Percentiles rank a stretch among this genome's conserved stretches.
These are phyloP conservation scores for Uncinocarpus reesii DNA, from an alignment of 2,329 filamentous ascomycete genomes.

Conservation along the genomic window DNA sequence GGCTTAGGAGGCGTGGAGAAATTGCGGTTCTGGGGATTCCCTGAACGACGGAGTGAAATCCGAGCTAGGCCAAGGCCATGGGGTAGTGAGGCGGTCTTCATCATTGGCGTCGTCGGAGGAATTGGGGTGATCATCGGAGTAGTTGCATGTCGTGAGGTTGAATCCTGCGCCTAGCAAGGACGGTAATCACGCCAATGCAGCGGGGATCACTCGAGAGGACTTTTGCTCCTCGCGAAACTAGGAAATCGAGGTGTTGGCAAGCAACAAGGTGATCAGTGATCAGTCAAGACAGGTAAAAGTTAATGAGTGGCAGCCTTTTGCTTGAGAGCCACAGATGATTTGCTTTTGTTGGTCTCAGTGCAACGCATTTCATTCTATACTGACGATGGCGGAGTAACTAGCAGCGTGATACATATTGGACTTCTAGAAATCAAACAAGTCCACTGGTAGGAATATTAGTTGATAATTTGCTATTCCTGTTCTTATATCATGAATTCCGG, in stretches of 20 bases:
- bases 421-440: too few species aligned
- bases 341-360: not conserved
- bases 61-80: not conserved
- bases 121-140: not conserved
- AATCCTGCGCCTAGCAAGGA: too few species aligned
- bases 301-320: too few species aligned
- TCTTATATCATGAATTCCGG: too few species aligned
- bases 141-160: not conserved
- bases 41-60: not conserved
- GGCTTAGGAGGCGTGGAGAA: conserved; percentile 4
- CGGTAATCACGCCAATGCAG: not conserved
- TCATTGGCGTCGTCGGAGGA: not conserved
- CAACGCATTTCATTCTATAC: conserved; percentile 9
- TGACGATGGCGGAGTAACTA: too few species aligned
- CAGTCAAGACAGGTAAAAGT: not conserved
- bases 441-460: too few species aligned
- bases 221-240: too few species aligned
- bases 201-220: not conserved
- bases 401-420: too few species aligned
- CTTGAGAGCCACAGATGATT: not conserved
- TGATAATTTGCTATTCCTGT: too few species aligned
- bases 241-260: not conserved
- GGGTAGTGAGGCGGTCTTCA: not conserved
- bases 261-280: not conserved
- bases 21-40: not conserved